Evolutionary conservation across 1,139 yeast genomes (phyloP).

Genomic region (Scheffersomyces quercinus): DNA sequence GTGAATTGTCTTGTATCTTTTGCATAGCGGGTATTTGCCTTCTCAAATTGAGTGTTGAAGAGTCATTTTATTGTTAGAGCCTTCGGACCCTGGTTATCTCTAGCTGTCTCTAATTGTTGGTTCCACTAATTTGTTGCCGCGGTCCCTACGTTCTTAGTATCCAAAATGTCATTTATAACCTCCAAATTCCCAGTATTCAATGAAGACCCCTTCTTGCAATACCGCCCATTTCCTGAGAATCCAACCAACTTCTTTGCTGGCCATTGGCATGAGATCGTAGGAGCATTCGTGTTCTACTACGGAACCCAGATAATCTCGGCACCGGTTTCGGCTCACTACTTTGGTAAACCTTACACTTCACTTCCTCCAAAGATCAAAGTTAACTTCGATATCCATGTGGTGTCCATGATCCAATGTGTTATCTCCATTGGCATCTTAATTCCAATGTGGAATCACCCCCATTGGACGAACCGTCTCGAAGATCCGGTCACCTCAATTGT

Average conservation of each 20-base stretch:
- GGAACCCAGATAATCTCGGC: slow-evolving; percentile 45
- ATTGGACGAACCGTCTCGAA: slow-evolving; percentile 38
- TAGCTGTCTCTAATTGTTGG: no score
- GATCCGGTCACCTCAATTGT: slow-evolving; percentile 53
- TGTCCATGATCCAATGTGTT: slow-evolving; percentile 80
- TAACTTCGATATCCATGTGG: slow-evolving; percentile 87
- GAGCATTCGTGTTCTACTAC: slow-evolving; percentile 40
- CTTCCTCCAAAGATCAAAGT: slow-evolving; percentile 49
- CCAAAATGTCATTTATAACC: slow-evolving; percentile 6
- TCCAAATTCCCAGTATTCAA: slow-evolving; percentile 25
- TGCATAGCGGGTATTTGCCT: no score
- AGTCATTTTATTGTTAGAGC: no score
- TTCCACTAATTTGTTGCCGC: no score
- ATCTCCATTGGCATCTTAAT: slow-evolving; percentile 53
- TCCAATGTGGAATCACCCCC: slow-evolving; percentile 60
- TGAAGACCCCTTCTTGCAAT: slow-evolving; percentile 45
- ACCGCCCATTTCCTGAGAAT: slow-evolving; percentile 49
- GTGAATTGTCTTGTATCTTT: no score
- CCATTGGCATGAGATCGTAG: slow-evolving; percentile 59
- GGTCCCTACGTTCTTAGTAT: neutral
- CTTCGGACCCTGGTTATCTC: no score
- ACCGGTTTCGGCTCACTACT: slow-evolving; percentile 23
- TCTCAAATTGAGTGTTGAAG: no score
- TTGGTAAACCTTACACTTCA: slow-evolving; percentile 50
- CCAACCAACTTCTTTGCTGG: slow-evolving; percentile 25